These are phyloP conservation scores for Sextonia rubra DNA, from an alignment of 164 flowering plant species.

Conservation along the genomic window DNA sequence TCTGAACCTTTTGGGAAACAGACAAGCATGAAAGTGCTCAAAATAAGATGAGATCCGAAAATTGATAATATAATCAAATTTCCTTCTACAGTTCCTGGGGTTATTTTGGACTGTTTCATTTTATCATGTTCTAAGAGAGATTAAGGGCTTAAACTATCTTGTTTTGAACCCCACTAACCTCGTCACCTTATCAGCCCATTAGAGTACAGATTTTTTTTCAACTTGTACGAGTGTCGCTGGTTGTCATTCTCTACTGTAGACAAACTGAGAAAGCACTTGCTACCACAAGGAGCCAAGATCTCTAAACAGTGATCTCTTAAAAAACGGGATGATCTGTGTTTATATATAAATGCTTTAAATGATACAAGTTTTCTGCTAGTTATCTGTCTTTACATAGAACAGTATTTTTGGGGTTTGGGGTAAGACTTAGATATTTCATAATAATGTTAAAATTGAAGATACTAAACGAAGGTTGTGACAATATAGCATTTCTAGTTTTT, in stretches of 20 bases:
- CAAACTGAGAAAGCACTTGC: background rate
- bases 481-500: too few species aligned
- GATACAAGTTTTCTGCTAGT: background rate
- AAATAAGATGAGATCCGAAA: background rate
- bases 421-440: background rate
- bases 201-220: conserved; percentile 27
- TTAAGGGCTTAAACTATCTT: too few species aligned
- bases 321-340: background rate
- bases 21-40: too few species aligned
- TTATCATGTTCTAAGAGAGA: too few species aligned
- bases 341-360: too few species aligned
- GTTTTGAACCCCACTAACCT: background rate
- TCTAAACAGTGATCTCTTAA: background rate
- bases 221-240: background rate
- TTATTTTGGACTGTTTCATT: too few species aligned
- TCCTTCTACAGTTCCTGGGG: too few species aligned
- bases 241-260: background rate
- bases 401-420: background rate
- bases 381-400: background rate
- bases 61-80: too few species aligned
- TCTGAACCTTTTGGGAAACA: background rate
- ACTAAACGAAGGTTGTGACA: too few species aligned
- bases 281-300: background rate
- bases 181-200: background rate
- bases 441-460: background rate